phyloP scores from a whole-genome alignment of 2,329 filamentous ascomycete genomes.

The Coniosporium tulheliwenetii region DNA sequence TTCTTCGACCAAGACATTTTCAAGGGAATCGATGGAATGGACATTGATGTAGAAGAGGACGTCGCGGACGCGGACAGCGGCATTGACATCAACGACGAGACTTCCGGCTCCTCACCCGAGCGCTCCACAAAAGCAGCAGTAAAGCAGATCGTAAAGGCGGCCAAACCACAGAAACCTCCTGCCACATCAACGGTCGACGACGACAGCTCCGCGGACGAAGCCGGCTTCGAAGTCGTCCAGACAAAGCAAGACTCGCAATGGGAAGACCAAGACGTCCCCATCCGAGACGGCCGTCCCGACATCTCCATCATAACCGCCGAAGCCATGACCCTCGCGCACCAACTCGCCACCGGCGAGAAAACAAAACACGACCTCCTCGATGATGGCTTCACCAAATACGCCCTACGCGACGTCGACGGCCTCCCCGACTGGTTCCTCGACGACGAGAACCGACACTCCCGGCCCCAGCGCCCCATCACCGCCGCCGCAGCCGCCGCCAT shows the following conservation, averaged over 20 bases:
- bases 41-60: slow-evolving; percentile 38
- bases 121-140: not conserved
- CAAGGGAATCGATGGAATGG: slow-evolving; percentile 56
- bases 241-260: slow-evolving; percentile 37
- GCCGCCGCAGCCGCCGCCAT: slow-evolving; percentile 83
- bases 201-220: slow-evolving; percentile 20
- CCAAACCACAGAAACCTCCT: slow-evolving; percentile 1
- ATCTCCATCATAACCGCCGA: slow-evolving; percentile 99
- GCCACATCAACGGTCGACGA: slow-evolving; percentile 8
- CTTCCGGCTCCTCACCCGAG: no score
- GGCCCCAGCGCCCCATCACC: slow-evolving; percentile 72
- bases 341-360: slow-evolving; percentile 74
- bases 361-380: slow-evolving; percentile 68
- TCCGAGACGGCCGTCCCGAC: slow-evolving; percentile 52
- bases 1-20: slow-evolving; percentile 97
- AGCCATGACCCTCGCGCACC: slow-evolving; percentile 92
- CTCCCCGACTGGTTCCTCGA: slow-evolving; percentile 97
- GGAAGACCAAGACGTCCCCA: slow-evolving; percentile 46
- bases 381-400: slow-evolving; percentile 83
- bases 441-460: slow-evolving; percentile 75
- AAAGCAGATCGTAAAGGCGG: slow-evolving; percentile 5
- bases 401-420: slow-evolving; percentile 80
- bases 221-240: slow-evolving; percentile 50
- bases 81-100: slow-evolving; percentile 11
- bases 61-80: slow-evolving; percentile 27